Percentiles rank a stretch among this genome's conserved stretches.
phyloP scores from a whole-genome alignment of 352 stramenopile genomes.

The Pythium monospermum region DNA sequence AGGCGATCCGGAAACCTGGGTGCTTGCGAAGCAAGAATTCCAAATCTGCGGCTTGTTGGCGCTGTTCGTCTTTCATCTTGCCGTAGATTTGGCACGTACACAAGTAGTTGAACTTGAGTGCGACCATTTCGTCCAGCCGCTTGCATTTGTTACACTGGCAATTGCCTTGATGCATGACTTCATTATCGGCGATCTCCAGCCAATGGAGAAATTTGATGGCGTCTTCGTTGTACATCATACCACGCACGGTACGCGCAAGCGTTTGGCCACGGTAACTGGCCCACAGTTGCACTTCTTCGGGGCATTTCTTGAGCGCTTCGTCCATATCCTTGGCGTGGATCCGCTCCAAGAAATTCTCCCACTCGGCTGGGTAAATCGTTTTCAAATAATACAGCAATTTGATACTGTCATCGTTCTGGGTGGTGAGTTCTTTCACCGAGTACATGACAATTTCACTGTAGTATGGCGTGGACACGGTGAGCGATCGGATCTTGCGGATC shows the following conservation, averaged over 20 bases:
- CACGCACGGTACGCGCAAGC: conserved; percentile 67
- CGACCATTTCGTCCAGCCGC: conserved; percentile 75
- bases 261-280: conserved; percentile 83
- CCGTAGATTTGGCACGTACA: conserved; percentile 86
- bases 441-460: conserved; percentile 88
- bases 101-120: conserved; percentile 85
- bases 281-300: conserved; percentile 77
- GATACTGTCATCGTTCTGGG: conserved; percentile 88
- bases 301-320: conserved; percentile 72
- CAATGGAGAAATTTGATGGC: conserved; percentile 80
- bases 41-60: conserved; percentile 63
- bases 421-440: conserved; percentile 80
- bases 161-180: conserved; percentile 70
- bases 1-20: conserved; percentile 63
- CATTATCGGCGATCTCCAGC: conserved; percentile 82
- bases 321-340: conserved; percentile 77
- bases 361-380: conserved; percentile 83
- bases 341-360: conserved; percentile 77
- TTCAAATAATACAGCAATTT: conserved; percentile 95
- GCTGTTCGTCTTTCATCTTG: conserved; percentile 78
- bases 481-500: conserved; percentile 80
- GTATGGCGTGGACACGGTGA: conserved; percentile 84
- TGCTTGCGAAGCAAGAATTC: conserved; percentile 79
- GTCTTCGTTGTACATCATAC: conserved; percentile 88
- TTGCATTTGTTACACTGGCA: conserved; percentile 84